Base-by-base conservation (phyloP, 139 green algal species). In the Chlorella sp. region DNA sequence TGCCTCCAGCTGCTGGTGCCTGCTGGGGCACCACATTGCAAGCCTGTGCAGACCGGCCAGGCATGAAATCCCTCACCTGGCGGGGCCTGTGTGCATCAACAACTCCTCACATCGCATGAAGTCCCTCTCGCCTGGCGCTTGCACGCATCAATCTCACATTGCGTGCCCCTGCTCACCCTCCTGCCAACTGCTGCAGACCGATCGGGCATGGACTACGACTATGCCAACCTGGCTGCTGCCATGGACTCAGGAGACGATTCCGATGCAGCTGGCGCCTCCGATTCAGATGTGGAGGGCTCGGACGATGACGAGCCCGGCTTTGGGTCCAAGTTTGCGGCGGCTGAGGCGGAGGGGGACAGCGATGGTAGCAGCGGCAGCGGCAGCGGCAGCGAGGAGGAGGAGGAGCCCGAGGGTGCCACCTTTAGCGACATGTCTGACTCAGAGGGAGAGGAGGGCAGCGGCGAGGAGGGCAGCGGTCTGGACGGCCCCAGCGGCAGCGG, bases 161-260 rank as follows among this genome's bases (percentile, higher is more conserved):
- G n/a, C n/a, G n/a, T n/a, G n/a, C n/a, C n/a, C n/a, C n/a, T n/a
- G n/a, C n/a, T n/a, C n/a, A n/a, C n/a, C n/a, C n/a, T n/a, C n/a
- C n/a, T n/a, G n/a, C n/a, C n/a, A n/a, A n/a, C n/a, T n/a, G n/a
- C n/a, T n/a, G n/a, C 75, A 80, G 84, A 84, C 68, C 65, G 65
- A 4, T 15, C 4, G 2, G 74, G 47, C 60, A 83, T 68, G 39
- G 89, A 81, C 0, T 95, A 85, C 55, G 91, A 94, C 82, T 96
- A 96, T 84, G 86, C 86, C 30, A 23, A 90, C 20, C 81, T 96
- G 39, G 88, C 87, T 20, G 76, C 74, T 0, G 91, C 92, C 4
- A 93, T 95, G 93, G 74, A 80, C 6, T 67, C 34, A 4, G 84
- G 74, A 5, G 83, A 64, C 9, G 85, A 82, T 3, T n/a, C 51